Conservation (phyloP, 768 basidiomycete genomes). For the Cystoderma amianthinum region DNA sequence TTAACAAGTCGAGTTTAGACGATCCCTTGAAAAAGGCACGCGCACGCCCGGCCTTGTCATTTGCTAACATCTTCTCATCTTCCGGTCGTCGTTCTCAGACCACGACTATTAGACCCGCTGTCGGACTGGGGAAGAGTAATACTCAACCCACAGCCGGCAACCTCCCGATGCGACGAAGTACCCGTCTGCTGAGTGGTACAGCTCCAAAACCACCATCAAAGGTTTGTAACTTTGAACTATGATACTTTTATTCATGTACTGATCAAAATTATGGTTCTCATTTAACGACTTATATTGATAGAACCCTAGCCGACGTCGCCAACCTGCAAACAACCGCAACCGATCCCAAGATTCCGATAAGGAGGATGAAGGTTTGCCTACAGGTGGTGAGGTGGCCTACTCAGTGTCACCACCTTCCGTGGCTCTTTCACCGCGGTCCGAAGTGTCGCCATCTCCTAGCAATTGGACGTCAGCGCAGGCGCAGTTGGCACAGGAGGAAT, state of each 20-base stretch:
- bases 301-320: background rate
- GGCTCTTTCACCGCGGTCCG: constrained; percentile 55
- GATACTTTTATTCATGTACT: background rate
- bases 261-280: background rate
- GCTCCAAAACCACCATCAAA: constrained; percentile 48
- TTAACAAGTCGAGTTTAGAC: constrained; percentile 55
- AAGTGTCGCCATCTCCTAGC: constrained; percentile 56
- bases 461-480: constrained; percentile 63
- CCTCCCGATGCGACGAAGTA: constrained; percentile 61
- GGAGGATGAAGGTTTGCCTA: constrained; percentile 53
- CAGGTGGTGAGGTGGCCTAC: constrained; percentile 39
- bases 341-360: constrained; percentile 64
- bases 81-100: constrained; percentile 75
- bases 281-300: background rate
- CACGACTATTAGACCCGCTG: constrained; percentile 52
- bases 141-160: constrained; percentile 33
- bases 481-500: constrained; percentile 64
- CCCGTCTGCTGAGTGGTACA: constrained; percentile 57
- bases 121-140: constrained; percentile 45
- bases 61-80: constrained; percentile 87
- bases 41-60: constrained; percentile 81
- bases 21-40: constrained; percentile 86
- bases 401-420: constrained; percentile 58
- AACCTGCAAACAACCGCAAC: constrained; percentile 46
- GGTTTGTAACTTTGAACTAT: constrained; percentile 36